These are phyloP conservation scores for Eucalyptus erythrocorys DNA, from an alignment of 345 rosid genomes.

Conservation along the genomic window DNA sequence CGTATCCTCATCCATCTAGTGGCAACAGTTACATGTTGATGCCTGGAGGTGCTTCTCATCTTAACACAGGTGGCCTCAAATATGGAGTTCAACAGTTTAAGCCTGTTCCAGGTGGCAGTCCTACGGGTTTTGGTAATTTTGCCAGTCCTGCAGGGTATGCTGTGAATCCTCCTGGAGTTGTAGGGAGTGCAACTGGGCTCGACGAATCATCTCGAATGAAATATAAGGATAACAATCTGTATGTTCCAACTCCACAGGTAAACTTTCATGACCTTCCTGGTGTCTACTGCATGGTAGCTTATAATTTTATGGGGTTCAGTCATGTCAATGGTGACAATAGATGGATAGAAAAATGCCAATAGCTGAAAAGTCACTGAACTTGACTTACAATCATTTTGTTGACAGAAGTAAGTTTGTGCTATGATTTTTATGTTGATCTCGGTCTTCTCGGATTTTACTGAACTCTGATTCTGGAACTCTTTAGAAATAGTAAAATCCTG, in stretches of 20 bases:
- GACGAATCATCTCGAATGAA: constrained; percentile 85
- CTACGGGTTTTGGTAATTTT: constrained; percentile 51
- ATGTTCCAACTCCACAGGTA: constrained; percentile 86
- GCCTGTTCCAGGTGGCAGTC: constrained; percentile 57
- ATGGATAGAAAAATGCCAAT: not conserved
- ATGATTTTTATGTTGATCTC: not conserved
- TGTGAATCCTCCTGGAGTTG: constrained; percentile 60
- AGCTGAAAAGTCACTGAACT: not conserved
- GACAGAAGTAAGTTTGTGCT: not conserved
- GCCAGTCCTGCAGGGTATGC: constrained; percentile 52
- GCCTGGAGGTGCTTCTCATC: constrained; percentile 85
- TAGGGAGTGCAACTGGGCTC: constrained; percentile 63
- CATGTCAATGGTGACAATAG: not conserved
- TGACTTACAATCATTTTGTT: not conserved
- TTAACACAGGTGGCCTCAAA: constrained; percentile 60
- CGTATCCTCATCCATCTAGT: constrained; percentile 78
- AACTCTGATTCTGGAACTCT: not conserved
- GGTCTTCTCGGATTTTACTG: not conserved
- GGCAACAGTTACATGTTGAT: constrained; percentile 77
- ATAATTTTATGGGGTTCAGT: not conserved
- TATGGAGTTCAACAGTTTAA: constrained; percentile 84
- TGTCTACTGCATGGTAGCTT: not conserved
- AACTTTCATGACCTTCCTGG: not conserved
- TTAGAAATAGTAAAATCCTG: not conserved
- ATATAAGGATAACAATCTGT: constrained; percentile 73